These are phyloP conservation scores for Vigna nakashimae DNA, from an alignment of 306 rosid genomes.

Conservation along the genomic window DNA sequence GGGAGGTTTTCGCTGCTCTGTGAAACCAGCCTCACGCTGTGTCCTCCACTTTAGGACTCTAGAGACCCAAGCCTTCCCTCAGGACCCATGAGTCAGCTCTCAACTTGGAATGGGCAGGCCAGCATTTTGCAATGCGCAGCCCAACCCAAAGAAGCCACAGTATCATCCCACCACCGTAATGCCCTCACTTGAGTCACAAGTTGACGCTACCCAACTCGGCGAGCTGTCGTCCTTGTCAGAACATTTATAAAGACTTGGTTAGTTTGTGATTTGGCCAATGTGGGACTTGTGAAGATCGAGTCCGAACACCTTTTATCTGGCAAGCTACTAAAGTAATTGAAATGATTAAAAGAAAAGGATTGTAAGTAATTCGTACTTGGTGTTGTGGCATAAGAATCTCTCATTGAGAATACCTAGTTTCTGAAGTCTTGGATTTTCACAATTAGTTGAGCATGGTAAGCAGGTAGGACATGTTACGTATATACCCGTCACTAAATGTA, in stretches of 20 bases:
- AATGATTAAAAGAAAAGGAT: too few relatives aligned
- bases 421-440: too few relatives aligned
- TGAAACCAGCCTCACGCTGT: background rate
- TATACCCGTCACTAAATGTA: too few relatives aligned
- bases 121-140: background rate
- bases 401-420: too few relatives aligned
- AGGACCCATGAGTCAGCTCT: background rate
- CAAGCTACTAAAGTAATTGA: too few relatives aligned
- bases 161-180: background rate
- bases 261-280: background rate
- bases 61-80: background rate
- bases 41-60: background rate
- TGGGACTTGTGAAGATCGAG: background rate
- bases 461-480: too few relatives aligned
- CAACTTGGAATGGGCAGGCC: background rate
- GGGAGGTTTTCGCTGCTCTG: background rate
- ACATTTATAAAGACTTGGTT: background rate
- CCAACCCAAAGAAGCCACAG: background rate
- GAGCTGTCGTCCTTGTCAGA: background rate
- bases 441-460: too few relatives aligned
- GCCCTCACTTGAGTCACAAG: background rate
- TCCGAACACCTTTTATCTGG: too few relatives aligned
- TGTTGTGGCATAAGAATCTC: too few relatives aligned
- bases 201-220: background rate
- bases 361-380: too few relatives aligned